Percentiles rank a stretch among this genome's conserved stretches.
These are phyloP conservation scores for Globisporangium iwayamae DNA, from an alignment of 352 stramenopile species.

Conservation along the genomic window DNA sequence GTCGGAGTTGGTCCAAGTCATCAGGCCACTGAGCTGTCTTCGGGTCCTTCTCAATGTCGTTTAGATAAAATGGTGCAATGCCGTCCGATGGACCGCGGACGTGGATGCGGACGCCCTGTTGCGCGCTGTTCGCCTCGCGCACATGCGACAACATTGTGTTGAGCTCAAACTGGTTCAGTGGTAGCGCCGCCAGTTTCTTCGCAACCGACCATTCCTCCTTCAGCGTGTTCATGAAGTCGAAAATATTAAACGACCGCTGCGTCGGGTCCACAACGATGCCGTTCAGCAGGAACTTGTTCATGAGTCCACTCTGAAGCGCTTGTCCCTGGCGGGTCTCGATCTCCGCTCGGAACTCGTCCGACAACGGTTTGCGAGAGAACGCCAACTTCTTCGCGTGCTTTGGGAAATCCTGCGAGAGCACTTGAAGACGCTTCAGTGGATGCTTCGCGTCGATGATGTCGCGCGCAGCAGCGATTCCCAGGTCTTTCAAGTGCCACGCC, in stretches of 20 bases:
- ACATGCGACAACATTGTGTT: constrained; percentile 61
- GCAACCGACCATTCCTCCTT: constrained; percentile 76
- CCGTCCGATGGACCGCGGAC: constrained; percentile 60
- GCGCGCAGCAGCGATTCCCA: constrained; percentile 77
- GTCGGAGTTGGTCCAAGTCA: constrained; percentile 42
- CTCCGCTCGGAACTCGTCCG: constrained; percentile 42
- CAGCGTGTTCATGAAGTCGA: constrained; percentile 83
- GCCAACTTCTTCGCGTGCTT: constrained; percentile 73
- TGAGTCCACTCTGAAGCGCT: constrained; percentile 26
- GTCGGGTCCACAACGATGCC: constrained; percentile 78
- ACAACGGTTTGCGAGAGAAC: constrained; percentile 55
- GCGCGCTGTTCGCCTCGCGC: constrained; percentile 40
- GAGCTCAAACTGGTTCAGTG: constrained; percentile 42
- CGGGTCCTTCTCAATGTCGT: constrained; percentile 76
- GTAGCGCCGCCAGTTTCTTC: constrained; percentile 55
- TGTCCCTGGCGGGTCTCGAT: constrained; percentile 36
- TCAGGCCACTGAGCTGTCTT: constrained; percentile 44
- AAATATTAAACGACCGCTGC: constrained; percentile 89
- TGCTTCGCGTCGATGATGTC: constrained; percentile 73
- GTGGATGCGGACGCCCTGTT: constrained; percentile 51
- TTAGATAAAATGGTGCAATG: constrained; percentile 69
- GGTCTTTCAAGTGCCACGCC: constrained; percentile 87
- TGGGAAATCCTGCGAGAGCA: constrained; percentile 89
- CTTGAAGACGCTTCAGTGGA: constrained; percentile 71
- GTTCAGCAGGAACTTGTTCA: constrained; percentile 86